phyloP scores from a whole-genome alignment of 1,139 yeast genomes.

The Geotrichum siamense region DNA sequence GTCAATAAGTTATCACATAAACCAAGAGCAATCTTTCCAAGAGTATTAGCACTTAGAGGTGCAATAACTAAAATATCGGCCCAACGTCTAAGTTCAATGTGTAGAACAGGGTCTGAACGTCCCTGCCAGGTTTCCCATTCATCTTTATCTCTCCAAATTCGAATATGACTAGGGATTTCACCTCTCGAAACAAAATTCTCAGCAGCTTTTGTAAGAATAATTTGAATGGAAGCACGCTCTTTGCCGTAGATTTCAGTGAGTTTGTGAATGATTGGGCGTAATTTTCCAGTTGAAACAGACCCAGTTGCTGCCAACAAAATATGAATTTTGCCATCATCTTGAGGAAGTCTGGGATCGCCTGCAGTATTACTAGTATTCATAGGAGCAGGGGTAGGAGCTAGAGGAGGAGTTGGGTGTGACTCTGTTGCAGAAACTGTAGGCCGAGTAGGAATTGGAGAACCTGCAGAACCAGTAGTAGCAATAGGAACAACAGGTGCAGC shows the following conservation, averaged over 20 bases:
- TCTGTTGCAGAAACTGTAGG: background rate
- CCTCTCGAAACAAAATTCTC: constrained; percentile 63
- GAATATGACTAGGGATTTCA: constrained; percentile 55
- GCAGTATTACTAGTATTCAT: constrained; percentile 36
- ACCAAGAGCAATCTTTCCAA: constrained; percentile 85
- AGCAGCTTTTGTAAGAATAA: constrained; percentile 74
- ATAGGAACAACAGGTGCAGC: no score
- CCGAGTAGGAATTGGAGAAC: background rate
- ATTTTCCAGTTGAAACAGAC: constrained; percentile 69
- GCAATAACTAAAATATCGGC: constrained; percentile 86
- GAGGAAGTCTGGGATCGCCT: constrained; percentile 70
- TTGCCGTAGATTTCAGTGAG: constrained; percentile 72
- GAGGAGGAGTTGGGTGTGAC: background rate
- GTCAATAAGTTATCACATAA: constrained; percentile 84
- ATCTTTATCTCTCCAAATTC: constrained; percentile 82
- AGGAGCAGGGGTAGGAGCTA: no score
- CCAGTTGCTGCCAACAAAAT: constrained; percentile 87
- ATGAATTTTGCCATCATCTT: constrained; percentile 86
- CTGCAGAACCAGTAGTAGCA: background rate
- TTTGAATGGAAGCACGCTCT: constrained; percentile 68
- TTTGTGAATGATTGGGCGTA: constrained; percentile 64
- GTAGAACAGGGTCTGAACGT: constrained; percentile 85
- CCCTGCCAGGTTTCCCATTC: constrained; percentile 87
- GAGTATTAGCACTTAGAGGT: constrained; percentile 83
- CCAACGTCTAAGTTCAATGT: constrained; percentile 90